Conservation (phyloP, 2,329 filamentous ascomycete genomes). For the Pseudogymnoascus sp. region DNA sequence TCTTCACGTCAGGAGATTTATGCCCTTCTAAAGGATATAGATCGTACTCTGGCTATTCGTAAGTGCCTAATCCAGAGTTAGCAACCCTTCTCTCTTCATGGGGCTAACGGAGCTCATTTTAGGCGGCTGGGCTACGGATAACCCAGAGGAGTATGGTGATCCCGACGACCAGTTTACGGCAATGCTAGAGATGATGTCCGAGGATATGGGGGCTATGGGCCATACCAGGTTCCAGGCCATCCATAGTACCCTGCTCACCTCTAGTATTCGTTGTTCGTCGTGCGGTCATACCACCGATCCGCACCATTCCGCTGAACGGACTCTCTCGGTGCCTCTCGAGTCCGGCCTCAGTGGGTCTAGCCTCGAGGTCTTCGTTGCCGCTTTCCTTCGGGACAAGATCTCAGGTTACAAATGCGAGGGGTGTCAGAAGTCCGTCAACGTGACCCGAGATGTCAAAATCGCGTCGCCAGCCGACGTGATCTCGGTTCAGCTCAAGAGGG, state of each 20-base stretch:
- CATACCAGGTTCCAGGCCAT: constrained; percentile 18
- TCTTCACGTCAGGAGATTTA: constrained; percentile 5
- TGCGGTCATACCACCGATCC: constrained; percentile 22
- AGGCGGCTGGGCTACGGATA: constrained; percentile 22
- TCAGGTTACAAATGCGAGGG: constrained; percentile 24
- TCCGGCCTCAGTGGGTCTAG: constrained; percentile 16
- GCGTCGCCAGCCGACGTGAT: constrained; percentile 23
- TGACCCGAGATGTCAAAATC: constrained; percentile 17
- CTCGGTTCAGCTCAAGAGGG: constrained; percentile 24
- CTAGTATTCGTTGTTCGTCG: constrained; percentile 20
- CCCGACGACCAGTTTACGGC: constrained; percentile 26
- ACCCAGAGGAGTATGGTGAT: constrained; percentile 23
- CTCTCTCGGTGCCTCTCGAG: constrained; percentile 23
- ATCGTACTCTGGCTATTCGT: constrained; percentile 16
- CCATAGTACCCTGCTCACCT: constrained; percentile 15
- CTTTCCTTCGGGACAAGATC: constrained; percentile 21
- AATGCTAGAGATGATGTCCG: constrained; percentile 21
- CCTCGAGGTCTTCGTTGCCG: constrained; percentile 20
- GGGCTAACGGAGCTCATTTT: not conserved
- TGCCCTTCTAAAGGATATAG: constrained; percentile 11
- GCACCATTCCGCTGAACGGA: constrained; percentile 20
- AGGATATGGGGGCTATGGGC: constrained; percentile 20
- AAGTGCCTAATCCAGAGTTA: constrained; percentile 11
- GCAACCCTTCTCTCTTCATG: not conserved
- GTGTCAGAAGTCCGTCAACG: constrained; percentile 15